Conservation (phyloP, 257 asterid genomes). For the Jaltomata sinuosa region DNA sequence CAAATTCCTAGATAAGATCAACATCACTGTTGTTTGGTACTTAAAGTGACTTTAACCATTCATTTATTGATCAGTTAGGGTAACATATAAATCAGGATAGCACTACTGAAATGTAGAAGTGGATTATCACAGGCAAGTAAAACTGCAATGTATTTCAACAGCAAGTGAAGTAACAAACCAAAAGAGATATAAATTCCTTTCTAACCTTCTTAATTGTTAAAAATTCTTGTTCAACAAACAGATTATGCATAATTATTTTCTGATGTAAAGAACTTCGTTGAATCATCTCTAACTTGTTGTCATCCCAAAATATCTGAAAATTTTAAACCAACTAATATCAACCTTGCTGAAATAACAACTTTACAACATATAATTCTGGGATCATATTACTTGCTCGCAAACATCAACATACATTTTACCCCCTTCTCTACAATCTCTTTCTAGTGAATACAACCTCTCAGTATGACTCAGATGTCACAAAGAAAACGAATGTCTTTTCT, state of each 20-base stretch:
- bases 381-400: background rate
- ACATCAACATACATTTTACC: background rate
- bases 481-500: background rate
- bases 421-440: background rate
- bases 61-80: background rate
- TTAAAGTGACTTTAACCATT: background rate
- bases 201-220: conserved; percentile 35
- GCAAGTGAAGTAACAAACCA: background rate
- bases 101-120: background rate
- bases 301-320: conserved; percentile 58
- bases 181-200: background rate
- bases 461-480: background rate
- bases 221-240: conserved; percentile 43
- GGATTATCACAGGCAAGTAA: background rate
- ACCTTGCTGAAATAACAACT: background rate
- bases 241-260: conserved; percentile 58
- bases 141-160: background rate
- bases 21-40: background rate
- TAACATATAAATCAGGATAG: background rate
- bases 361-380: background rate
- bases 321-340: conserved; percentile 1
- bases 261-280: conserved; percentile 36
- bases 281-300: conserved; percentile 61
- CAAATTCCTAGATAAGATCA: background rate
- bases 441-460: background rate